These are phyloP conservation scores for Chlorociboria aeruginascens DNA, from an alignment of 495 filamentous ascomycete species.

Conservation along the genomic window DNA sequence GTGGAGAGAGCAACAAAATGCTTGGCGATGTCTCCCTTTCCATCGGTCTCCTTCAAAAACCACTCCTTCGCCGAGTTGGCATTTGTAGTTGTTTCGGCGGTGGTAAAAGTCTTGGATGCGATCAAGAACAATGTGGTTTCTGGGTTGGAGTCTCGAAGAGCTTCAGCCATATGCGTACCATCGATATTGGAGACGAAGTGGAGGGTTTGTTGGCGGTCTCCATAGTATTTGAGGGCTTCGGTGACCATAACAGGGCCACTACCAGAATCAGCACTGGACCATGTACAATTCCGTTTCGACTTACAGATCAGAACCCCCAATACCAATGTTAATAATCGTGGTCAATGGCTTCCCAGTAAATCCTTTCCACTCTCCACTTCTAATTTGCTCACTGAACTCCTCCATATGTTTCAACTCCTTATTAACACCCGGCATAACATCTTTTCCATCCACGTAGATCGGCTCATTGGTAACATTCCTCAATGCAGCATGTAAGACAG, in stretches of 20 bases:
- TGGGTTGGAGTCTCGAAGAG: constrained; percentile 74
- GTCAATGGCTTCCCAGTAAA: constrained; percentile 96
- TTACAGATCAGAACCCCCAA: constrained; percentile 96
- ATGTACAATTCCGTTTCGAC: constrained; percentile 20
- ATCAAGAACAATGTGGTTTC: constrained; percentile 97
- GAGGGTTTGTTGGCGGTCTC: constrained; percentile 67
- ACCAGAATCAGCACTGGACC: constrained; percentile 3
- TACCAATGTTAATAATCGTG: constrained; percentile 94
- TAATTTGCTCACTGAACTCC: constrained; percentile 87
- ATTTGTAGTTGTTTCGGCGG: constrained; percentile 92
- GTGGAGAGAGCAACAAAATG: constrained; percentile 98
- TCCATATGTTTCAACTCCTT: constrained; percentile 91
- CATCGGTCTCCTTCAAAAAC: constrained; percentile 75
- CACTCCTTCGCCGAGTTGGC: constrained; percentile 92
- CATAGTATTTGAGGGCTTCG: constrained; percentile 91
- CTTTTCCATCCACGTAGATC: constrained; percentile 89
- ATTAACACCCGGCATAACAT: constrained; percentile 92
- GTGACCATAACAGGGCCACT: constrained; percentile 98
- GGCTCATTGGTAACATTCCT: constrained; percentile 75
- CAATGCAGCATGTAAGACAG: constrained; percentile 90
- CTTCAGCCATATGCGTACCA: constrained; percentile 94
- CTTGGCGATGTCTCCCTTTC: constrained; percentile 82
- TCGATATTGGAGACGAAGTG: constrained; percentile 99
- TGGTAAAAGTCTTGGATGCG: constrained; percentile 98
- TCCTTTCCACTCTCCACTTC: constrained; percentile 95